Percentiles rank a stretch among this genome's conserved stretches.
phyloP scores from a whole-genome alignment of 2,329 filamentous ascomycete genomes.

The Cordyceps pruinosa region DNA sequence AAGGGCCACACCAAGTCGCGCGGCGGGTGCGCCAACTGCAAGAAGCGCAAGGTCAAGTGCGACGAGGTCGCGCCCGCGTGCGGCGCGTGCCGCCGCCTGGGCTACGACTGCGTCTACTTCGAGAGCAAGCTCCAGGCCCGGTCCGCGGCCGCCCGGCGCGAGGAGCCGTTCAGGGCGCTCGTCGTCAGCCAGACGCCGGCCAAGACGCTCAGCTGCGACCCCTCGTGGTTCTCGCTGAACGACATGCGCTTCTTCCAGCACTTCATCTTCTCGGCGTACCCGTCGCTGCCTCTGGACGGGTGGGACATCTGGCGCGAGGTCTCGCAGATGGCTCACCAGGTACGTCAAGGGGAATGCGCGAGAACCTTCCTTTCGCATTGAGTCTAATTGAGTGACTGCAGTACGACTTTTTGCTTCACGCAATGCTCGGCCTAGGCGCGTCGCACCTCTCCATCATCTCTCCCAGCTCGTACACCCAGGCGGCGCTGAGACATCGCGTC shows the following conservation, averaged over 20 bases:
- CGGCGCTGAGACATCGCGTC: constrained; percentile 6
- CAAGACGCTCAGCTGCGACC: constrained; percentile 17
- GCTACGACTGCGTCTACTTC: constrained; percentile 29
- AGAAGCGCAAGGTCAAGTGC: constrained; percentile 40
- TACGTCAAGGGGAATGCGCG: constrained; percentile 16
- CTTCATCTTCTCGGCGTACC: constrained; percentile 40
- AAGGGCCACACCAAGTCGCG: constrained; percentile 30
- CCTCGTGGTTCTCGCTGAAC: constrained; percentile 30
- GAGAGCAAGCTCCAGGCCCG: constrained; percentile 1
- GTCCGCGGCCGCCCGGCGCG: no score
- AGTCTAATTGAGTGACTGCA: constrained; percentile 13
- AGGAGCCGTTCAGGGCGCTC: not conserved
- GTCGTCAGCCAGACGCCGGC: not conserved
- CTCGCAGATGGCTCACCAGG: constrained; percentile 31
- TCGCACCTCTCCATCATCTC: constrained; percentile 11
- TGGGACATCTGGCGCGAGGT: constrained; percentile 30
- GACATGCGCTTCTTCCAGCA: constrained; percentile 48
- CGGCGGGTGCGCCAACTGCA: constrained; percentile 27
- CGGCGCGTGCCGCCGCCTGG: constrained; percentile 28
- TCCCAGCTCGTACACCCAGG: not conserved
- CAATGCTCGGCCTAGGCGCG: constrained; percentile 32
- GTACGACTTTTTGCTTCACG: constrained; percentile 35
- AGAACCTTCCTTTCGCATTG: not conserved
- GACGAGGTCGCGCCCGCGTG: constrained; percentile 30
- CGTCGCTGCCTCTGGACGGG: constrained; percentile 31